A percentile compares a stretch with the other conserved stretches of the same genome.
Evolutionary conservation across 1,139 yeast genomes (phyloP).

Genomic region (Candida gigantensis): DNA sequence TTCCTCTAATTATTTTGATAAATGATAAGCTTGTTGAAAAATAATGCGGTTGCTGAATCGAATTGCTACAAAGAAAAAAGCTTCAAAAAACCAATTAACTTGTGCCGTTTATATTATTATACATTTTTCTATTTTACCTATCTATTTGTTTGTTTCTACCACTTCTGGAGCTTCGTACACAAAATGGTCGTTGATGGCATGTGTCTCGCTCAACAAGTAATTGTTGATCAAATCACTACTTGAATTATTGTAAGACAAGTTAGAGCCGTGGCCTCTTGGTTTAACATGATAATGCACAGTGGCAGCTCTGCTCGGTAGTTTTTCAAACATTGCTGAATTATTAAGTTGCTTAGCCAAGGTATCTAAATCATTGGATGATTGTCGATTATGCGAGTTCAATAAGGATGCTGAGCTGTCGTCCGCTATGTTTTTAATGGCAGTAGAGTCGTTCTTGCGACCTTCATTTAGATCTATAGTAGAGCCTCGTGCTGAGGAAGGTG

Average conservation of each 20-base stretch:
- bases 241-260: constrained; percentile 20
- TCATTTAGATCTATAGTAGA: constrained; percentile 7
- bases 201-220: constrained; percentile 20
- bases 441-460: not conserved
- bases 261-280: constrained; percentile 12
- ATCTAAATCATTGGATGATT: constrained; percentile 24
- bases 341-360: constrained; percentile 45
- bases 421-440: constrained; percentile 2
- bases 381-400: constrained; percentile 12
- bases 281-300: constrained; percentile 18
- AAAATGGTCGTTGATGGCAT: constrained; percentile 39
- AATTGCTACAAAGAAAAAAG: too few relatives aligned
- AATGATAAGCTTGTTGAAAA: too few relatives aligned
- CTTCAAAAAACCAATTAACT: too few relatives aligned
- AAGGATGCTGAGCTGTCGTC: constrained; percentile 7
- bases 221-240: constrained; percentile 25
- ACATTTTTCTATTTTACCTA: constrained; percentile 1
- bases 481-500: not conserved
- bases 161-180: constrained; percentile 25
- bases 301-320: constrained; percentile 37
- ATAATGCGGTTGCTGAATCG: too few relatives aligned
- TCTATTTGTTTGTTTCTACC: constrained; percentile 7
- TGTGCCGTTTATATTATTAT: not conserved
- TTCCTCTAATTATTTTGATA: too few relatives aligned
- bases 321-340: constrained; percentile 39